Evolutionary conservation across 1,284 basidiomycete genomes (phyloP), one percentile per base, ranked within the genome.

Genomic region (Sporisorium sorghi): DNA sequence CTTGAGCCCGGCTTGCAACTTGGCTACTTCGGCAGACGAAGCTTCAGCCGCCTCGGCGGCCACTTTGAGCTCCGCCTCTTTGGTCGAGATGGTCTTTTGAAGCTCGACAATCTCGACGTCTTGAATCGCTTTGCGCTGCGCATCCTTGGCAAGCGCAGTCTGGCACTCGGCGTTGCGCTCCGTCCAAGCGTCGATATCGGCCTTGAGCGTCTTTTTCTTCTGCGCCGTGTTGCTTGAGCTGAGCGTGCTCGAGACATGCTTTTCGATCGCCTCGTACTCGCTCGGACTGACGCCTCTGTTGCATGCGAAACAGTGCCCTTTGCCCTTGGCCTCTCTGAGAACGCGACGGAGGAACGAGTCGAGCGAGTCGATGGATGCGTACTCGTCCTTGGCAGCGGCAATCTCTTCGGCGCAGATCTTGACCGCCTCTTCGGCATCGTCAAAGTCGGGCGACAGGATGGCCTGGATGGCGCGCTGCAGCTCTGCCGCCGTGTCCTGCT

Each of bases 271-370:
- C 5, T 64, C 73, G 51, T 84, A 70, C 65, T 95, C 93, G 10
- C 86, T 84, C 32, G 88, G 87, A 19, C 88, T 86, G 80, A 97
- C 87, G 28, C 86, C 86, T 6, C 94, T 89, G 72, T 90, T 89
- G 83, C 95, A 97, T 5, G 90, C 90, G 21, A 89, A 86, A 78
- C 95, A 98, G 3, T 87, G 86, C 74, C 91, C 90, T 72, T 90
- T 88, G 33, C 87, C 85, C 81, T 89, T 89, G 19, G 90, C 92
- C 0, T 86, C 85, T 23, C 87, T 86, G 11, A 93, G 87, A 24
- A 95, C 85, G 1, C 86, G 85, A 58, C 91, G 86, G 79, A 91
- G 94, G 30, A 92, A 89, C 8, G 87, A 74, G 11, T 74, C 77
- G 19, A 84, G 73, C 19, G 82, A 84, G 19, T 82, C 74, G 23